Conservation (phyloP, 148 eudicot genomes). For the Rhododendron molle region DNA sequence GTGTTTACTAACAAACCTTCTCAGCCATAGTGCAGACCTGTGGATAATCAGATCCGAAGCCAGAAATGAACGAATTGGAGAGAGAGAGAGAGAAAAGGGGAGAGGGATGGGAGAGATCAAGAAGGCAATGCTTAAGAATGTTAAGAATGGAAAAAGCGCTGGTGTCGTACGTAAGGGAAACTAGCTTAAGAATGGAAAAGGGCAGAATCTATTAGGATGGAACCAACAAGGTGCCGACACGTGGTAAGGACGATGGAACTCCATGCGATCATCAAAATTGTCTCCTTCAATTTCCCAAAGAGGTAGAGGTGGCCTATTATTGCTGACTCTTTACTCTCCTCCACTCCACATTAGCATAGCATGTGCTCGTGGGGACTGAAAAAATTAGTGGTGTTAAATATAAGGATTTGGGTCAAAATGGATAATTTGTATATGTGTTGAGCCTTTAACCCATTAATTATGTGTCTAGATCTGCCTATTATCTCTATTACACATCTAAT, state of each 20-base stretch:
- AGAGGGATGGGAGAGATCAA: neutral
- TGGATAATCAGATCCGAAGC: neutral
- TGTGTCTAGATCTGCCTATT: no score
- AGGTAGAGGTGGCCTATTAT: neutral
- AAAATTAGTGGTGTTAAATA: no score
- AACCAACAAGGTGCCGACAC: neutral
- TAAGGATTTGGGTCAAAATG: no score
- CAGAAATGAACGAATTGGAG: neutral
- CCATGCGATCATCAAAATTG: neutral
- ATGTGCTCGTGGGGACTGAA: no score
- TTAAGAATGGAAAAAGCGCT: neutral
- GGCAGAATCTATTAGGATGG: neutral
- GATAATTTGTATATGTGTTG: no score
- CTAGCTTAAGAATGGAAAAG: neutral
- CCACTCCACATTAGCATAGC: no score
- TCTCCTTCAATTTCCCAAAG: neutral
- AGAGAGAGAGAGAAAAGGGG: neutral
- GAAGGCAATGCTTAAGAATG: neutral
- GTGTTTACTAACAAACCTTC: conserved; percentile 1
- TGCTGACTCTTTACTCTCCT: no score
- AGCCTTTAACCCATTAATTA: no score
- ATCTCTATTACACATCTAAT: no score
- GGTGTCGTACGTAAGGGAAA: no score
- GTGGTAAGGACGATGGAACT: no score
- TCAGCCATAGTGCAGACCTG: neutral